Base-by-base conservation (phyloP, 345 rosid genomes). In the Salix koriyanagi region DNA sequence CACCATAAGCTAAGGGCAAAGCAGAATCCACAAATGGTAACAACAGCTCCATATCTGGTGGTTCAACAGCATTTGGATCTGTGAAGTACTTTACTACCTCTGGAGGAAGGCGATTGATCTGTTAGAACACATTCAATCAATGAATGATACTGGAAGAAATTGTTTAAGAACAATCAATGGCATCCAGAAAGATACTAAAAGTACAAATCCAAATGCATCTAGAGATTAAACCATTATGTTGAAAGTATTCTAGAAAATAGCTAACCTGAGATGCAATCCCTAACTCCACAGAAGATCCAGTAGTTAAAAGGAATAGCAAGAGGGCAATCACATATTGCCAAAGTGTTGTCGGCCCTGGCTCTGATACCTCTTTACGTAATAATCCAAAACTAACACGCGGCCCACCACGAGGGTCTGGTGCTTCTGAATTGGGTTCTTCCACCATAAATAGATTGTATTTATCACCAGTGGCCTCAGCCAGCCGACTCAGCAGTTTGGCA, bases 321-420 rank as follows among this genome's bases (percentile, higher is more conserved):
- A 95, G 70, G 48, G 96, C 92, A 81, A 95, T 92, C 82, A 93
- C 97, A 81, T 95, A 95, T 86, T 95, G 99, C 97, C 99, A 95
- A 37, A 95, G 96, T 44, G 99, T 90, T 64, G 99, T 95, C 32
- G 97, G 93, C 83, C 89, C 94, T 23, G 99, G 99, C 83, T 95
- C 97, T 3, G 97, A 95, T 25, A 90, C 97, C 83, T 95, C 99
- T 86, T 92, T 95, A 79, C 99, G 84, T 76, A 93, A 87, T 89
- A 95, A 83, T 83, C 96, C 96, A 60, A 92, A 90, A 88, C 99
- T 95, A 79, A 95, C 94, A 26, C 97, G 95, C 18, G 94, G 92
- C 41, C 97, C 99, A 2, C 99, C 99, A 21, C 97, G 95, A 10
- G 97, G 97, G 62, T 95, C 99, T 28, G 94, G 88, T 81, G 84